These are phyloP conservation scores for Tricholoma sp. DNA, from an alignment of 768 basidiomycete species.

Conservation along the genomic window DNA sequence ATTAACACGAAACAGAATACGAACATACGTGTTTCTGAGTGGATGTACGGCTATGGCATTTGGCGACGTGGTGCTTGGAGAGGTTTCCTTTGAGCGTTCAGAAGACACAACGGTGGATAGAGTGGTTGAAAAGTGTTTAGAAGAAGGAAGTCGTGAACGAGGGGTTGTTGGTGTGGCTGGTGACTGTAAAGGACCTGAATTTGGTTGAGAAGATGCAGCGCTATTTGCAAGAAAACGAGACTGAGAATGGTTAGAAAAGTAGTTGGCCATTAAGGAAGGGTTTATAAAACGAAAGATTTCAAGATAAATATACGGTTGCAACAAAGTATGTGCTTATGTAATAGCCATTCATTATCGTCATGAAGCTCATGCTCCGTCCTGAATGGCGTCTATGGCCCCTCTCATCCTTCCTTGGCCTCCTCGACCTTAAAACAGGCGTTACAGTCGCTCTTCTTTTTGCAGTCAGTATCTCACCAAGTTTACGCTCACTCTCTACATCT, in stretches of 20 bases:
- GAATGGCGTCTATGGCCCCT: slow-evolving; percentile 83
- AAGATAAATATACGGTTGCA: not conserved
- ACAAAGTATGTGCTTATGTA: slow-evolving; percentile 6
- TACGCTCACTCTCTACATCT: not conserved
- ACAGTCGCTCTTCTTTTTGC: slow-evolving; percentile 86
- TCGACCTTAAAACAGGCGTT: slow-evolving; percentile 94
- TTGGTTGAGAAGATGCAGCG: slow-evolving; percentile 19
- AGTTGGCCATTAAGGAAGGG: slow-evolving; percentile 50
- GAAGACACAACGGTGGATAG: slow-evolving; percentile 41
- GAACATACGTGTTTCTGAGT: slow-evolving; percentile 85
- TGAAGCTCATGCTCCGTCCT: slow-evolving; percentile 79
- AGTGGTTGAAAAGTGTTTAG: slow-evolving; percentile 65
- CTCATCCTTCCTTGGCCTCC: slow-evolving; percentile 74
- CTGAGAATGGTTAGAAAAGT: slow-evolving; percentile 81
- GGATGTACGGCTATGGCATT: slow-evolving; percentile 55
- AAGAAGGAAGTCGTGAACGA: slow-evolving; percentile 50
- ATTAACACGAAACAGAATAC: slow-evolving; percentile 32
- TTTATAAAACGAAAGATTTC: not conserved
- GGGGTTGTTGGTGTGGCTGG: slow-evolving; percentile 18
- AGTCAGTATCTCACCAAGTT: slow-evolving; percentile 39
- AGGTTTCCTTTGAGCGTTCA: slow-evolving; percentile 43
- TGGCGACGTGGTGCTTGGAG: slow-evolving; percentile 27
- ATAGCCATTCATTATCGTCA: slow-evolving; percentile 22
- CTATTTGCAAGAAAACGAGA: slow-evolving; percentile 63
- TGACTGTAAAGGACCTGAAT: slow-evolving; percentile 19